A percentile compares a stretch with the other conserved stretches of the same genome.
phyloP scores from a whole-genome alignment of 2,329 filamentous ascomycete genomes.

The Zymoseptoria crescenta region DNA sequence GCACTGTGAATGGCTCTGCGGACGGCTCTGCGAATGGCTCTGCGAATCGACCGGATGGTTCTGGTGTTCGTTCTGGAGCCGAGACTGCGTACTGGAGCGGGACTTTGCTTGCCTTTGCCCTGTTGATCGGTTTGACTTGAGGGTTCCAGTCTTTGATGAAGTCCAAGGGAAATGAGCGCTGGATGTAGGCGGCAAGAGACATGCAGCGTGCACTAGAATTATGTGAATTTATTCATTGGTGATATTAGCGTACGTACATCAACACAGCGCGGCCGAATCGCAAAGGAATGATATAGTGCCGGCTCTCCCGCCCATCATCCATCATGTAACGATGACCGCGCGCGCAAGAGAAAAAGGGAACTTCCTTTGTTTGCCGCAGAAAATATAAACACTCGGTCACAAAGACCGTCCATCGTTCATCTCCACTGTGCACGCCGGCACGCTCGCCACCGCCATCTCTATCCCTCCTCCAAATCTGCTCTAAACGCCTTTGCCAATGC shows the following conservation, averaged over 20 bases:
- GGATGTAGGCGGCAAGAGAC: no score
- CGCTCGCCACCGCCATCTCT: not conserved
- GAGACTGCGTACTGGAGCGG: no score
- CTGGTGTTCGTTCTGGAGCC: no score
- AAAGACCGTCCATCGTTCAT: not conserved
- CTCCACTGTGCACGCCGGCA: not conserved
- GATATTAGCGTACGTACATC: not conserved
- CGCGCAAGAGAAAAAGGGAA: not conserved
- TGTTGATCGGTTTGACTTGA: no score
- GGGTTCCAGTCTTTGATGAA: not conserved
- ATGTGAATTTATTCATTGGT: not conserved
- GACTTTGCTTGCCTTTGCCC: no score
- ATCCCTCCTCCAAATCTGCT: not conserved
- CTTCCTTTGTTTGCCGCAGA: not conserved
- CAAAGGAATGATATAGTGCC: not conserved
- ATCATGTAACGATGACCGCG: not conserved
- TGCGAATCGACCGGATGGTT: no score
- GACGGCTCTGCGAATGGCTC: no score
- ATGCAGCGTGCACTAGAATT: not conserved
- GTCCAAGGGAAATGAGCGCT: no score
- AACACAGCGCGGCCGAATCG: not conserved
- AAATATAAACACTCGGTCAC: not conserved
- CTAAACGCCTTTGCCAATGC: not conserved
- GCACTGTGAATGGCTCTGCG: no score
- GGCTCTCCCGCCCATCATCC: not conserved